A percentile compares a stretch with the other conserved stretches of the same genome.
These are phyloP conservation scores for Acer negundo DNA, from an alignment of 345 rosid species.

Conservation along the genomic window DNA sequence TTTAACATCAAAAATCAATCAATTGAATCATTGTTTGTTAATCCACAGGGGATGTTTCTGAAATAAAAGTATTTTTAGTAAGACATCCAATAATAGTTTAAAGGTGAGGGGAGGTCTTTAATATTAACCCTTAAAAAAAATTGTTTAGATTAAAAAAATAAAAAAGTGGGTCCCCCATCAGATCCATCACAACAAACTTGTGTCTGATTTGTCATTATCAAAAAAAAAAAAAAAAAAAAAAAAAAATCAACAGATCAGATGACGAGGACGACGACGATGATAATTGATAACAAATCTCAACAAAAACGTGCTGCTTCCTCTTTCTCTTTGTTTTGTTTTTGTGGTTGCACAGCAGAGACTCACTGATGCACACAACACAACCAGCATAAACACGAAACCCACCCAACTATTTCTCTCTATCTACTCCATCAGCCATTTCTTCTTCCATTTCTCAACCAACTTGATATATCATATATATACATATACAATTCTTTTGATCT, in stretches of 20 bases:
- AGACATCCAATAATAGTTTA: no score
- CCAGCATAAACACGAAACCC: not conserved
- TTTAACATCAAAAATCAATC: no score
- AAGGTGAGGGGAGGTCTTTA: no score
- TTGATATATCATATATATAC: not conserved
- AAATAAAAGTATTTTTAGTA: no score
- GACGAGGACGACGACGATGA: not conserved
- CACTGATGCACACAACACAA: not conserved
- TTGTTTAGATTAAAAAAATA: no score
- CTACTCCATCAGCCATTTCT: not conserved
- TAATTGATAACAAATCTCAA: not conserved
- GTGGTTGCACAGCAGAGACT: not conserved
- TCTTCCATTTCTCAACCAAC: not conserved
- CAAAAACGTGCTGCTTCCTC: slow-evolving; percentile 7
- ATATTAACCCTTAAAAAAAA: no score
- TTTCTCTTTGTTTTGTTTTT: not conserved
- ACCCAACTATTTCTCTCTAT: no score
- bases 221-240: no score
- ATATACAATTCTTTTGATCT: not conserved
- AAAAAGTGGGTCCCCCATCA: not conserved
- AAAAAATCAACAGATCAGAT: not conserved
- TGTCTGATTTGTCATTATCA: not conserved
- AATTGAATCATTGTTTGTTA: no score
- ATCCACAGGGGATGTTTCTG: no score
- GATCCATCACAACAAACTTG: no score